phyloP scores from a whole-genome alignment of 371 early-diverging fungal species.

The Choanephora cucurbitarum region DNA sequence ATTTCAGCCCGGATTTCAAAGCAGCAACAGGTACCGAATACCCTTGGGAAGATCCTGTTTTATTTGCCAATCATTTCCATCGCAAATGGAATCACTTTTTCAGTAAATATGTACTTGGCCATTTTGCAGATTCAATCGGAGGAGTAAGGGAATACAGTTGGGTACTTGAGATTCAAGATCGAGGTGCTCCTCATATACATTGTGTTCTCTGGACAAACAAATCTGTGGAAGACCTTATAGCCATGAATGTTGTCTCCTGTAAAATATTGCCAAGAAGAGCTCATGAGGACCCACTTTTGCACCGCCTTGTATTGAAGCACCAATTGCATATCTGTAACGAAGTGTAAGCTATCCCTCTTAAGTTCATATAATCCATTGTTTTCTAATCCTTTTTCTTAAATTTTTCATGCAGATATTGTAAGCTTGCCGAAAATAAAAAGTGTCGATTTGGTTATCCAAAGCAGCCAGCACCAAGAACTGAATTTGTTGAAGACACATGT shows the following conservation, averaged over 20 bases:
- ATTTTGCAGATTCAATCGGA: slow-evolving; percentile 1
- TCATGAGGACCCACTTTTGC: neutral
- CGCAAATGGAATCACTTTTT: slow-evolving; percentile 10
- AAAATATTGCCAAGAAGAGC: neutral
- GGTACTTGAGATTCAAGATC: slow-evolving; percentile 7
- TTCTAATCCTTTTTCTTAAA: neutral
- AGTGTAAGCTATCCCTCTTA: too few relatives aligned
- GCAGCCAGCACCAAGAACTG: neutral
- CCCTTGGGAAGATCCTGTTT: slow-evolving; percentile 10
- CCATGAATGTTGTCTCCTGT: neutral
- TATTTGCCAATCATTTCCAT: slow-evolving; percentile 2
- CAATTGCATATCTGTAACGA: slow-evolving; percentile 1
- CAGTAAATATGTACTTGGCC: neutral
- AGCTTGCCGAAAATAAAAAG: neutral
- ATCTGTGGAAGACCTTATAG: neutral
- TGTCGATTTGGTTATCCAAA: slow-evolving; percentile 9
- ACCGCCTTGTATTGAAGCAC: neutral
- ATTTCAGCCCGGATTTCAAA: neutral
- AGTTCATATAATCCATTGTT: too few relatives aligned
- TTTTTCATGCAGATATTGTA: slow-evolving; percentile 1
- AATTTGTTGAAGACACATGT: neutral
- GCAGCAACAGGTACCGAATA: neutral
- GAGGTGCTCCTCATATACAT: slow-evolving; percentile 5
- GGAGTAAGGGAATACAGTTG: slow-evolving; percentile 3
- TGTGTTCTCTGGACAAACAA: slow-evolving; percentile 7